Base-by-base conservation (phyloP, 2,329 filamentous ascomycete species). In the Colletotrichum echinochloae region DNA sequence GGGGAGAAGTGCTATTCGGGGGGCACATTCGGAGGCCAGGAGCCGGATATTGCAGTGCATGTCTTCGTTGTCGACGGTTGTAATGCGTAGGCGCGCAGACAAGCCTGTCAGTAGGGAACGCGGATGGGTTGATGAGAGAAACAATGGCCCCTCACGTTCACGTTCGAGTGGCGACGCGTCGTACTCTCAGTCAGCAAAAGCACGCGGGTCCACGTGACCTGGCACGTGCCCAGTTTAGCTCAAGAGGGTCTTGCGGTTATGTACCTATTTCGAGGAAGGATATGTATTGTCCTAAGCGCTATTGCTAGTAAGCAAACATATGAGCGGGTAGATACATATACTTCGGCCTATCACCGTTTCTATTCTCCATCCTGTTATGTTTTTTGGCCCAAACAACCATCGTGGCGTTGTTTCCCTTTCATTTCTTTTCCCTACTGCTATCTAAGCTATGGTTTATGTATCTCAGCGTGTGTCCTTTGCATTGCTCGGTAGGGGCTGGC, bases 401-500 rank as follows among this genome's bases (percentile, higher is more conserved):
- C 37, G 35, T 20, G 18, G n/a, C n/a, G 18, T 0, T 64, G 54
- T 69, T 46, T 30, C 48, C 48, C 6, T 14, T 3, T 2, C n/a
- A 41, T 55, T 60, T 6, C 39, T 48, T n/a, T 16, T 11, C 12
- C 5, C n/a, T 11, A 20, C 5, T 20, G 26, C 16, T 60, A 66
- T 18, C 66, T n/a, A n/a, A n/a, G n/a, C n/a, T n/a, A n/a, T n/a
- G n/a, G n/a, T n/a, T n/a, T n/a, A n/a, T n/a, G n/a, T n/a, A n/a
- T n/a, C n/a, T 54, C 55, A 0, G 46, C 61, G 12, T 14, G 56
- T 30, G 56, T 61, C 41, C 60, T 66, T 23, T 70, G 66, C 7
- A 20, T 41, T 41, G 62, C 41, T 2, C 81, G 79, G 62, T 80
- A 82, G 28, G 79, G 77, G 74, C 87, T 88, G 61, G 88, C 75